phyloP scores from a whole-genome alignment of 352 stramenopile genomes.

The Pythium volutum region DNA sequence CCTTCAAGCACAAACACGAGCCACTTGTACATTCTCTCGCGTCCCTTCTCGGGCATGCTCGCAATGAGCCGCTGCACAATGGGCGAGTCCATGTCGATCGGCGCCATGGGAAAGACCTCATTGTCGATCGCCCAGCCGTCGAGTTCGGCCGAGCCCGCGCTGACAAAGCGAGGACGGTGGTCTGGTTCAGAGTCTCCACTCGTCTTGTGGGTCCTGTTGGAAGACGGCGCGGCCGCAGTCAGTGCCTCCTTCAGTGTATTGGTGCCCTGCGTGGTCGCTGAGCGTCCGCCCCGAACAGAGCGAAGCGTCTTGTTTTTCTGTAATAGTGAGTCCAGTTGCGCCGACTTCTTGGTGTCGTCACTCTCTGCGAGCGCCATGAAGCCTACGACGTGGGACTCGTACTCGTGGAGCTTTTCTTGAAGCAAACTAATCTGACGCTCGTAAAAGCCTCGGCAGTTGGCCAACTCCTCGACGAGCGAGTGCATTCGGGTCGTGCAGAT shows the following conservation, averaged over 20 bases:
- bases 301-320: slow-evolving; percentile 57
- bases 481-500: slow-evolving; percentile 43
- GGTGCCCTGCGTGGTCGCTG: slow-evolving; percentile 6
- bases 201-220: slow-evolving; percentile 7
- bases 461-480: slow-evolving; percentile 42
- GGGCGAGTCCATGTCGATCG: slow-evolving; percentile 76
- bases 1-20: slow-evolving; percentile 68
- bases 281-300: slow-evolving; percentile 50
- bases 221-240: slow-evolving; percentile 9
- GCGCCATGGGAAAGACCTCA: slow-evolving; percentile 60
- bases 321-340: slow-evolving; percentile 46
- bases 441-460: slow-evolving; percentile 53
- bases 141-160: slow-evolving; percentile 27
- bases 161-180: slow-evolving; percentile 21
- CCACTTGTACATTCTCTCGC: slow-evolving; percentile 72
- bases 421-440: slow-evolving; percentile 43
- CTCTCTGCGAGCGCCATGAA: slow-evolving; percentile 46
- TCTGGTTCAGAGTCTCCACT: not conserved
- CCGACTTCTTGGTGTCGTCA: slow-evolving; percentile 28
- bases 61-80: slow-evolving; percentile 62
- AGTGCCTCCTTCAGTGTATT: slow-evolving; percentile 19
- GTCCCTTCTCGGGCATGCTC: slow-evolving; percentile 59
- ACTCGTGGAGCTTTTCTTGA: slow-evolving; percentile 48
- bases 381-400: slow-evolving; percentile 40
- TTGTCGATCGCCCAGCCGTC: slow-evolving; percentile 59